These are phyloP conservation scores for Aspergillus brunneoviolaceus DNA, from an alignment of 2,329 filamentous ascomycete species.

Conservation along the genomic window DNA sequence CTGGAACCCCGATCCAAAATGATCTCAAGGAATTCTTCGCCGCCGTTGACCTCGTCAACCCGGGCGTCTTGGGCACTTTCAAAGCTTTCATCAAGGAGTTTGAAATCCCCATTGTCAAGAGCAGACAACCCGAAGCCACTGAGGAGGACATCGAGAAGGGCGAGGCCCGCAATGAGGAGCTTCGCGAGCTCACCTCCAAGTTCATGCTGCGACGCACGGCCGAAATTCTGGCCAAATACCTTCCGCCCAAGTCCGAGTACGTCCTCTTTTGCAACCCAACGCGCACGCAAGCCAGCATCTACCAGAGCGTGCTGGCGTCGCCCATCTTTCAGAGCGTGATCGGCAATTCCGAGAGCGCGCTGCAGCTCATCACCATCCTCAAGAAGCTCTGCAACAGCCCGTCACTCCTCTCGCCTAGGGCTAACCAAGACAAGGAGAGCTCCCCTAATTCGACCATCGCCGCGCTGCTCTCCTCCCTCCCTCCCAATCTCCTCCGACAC, in stretches of 20 bases:
- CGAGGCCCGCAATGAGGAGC: slow-evolving; percentile 60
- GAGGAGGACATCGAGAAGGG: slow-evolving; percentile 63
- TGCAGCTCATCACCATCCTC: slow-evolving; percentile 69
- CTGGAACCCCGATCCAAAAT: slow-evolving; percentile 68
- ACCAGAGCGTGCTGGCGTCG: slow-evolving; percentile 64
- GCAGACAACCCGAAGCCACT: slow-evolving; percentile 63
- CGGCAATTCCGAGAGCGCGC: slow-evolving; percentile 60
- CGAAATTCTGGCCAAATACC: slow-evolving; percentile 64
- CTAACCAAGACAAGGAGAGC: slow-evolving; percentile 41
- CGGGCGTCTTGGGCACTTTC: slow-evolving; percentile 62
- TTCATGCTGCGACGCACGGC: slow-evolving; percentile 68
- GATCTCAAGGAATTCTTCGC: slow-evolving; percentile 67
- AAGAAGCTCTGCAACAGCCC: slow-evolving; percentile 76
- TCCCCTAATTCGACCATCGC: slow-evolving; percentile 49
- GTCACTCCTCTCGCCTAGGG: slow-evolving; percentile 56
- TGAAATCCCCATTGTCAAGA: slow-evolving; percentile 63
- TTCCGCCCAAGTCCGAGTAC: slow-evolving; percentile 67
- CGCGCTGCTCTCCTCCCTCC: slow-evolving; percentile 54
- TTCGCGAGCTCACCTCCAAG: slow-evolving; percentile 59
- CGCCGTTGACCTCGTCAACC: slow-evolving; percentile 69
- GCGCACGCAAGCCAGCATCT: slow-evolving; percentile 58
- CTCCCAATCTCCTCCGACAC: slow-evolving; percentile 53
- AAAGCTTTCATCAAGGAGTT: slow-evolving; percentile 64
- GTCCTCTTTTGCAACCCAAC: slow-evolving; percentile 67
- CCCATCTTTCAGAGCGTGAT: slow-evolving; percentile 62